These are phyloP conservation scores for Puccinia novopanici DNA, from an alignment of 1,284 basidiomycete genomes.

Conservation along the genomic window DNA sequence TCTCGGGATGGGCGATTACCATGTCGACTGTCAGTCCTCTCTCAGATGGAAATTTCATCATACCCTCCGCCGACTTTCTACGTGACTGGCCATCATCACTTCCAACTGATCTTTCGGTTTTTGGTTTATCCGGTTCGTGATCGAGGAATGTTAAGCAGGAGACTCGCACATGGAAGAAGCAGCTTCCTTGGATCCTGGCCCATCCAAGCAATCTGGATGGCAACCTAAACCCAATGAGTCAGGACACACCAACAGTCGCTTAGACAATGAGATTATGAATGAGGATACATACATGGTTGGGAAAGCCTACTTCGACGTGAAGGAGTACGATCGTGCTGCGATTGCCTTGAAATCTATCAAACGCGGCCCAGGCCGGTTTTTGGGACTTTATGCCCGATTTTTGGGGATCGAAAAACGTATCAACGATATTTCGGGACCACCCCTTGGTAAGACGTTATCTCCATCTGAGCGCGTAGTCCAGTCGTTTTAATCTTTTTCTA, in stretches of 20 bases:
- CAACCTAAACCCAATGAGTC: not conserved
- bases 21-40: slow-evolving; percentile 12
- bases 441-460: slow-evolving; percentile 1
- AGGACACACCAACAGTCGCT: not conserved
- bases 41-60: not conserved
- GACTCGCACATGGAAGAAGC: slow-evolving; percentile 11
- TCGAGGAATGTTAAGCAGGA: slow-evolving; percentile 30
- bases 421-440: slow-evolving; percentile 61
- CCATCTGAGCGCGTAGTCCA: not conserved
- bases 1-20: not conserved
- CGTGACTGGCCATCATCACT: no score
- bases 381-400: slow-evolving; percentile 78
- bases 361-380: slow-evolving; percentile 73
- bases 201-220: not conserved
- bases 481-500: not conserved
- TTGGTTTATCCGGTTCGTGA: slow-evolving; percentile 1
- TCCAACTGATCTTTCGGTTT: not conserved
- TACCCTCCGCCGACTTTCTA: no score
- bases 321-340: slow-evolving; percentile 76
- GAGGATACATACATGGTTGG: slow-evolving; percentile 68
- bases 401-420: slow-evolving; percentile 62
- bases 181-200: not conserved
- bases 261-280: not conserved
- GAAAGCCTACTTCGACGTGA: slow-evolving; percentile 73
- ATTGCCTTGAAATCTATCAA: slow-evolving; percentile 68